Evolutionary conservation across 1,284 basidiomycete genomes (phyloP), one percentile per base, ranked within the genome.

Genomic region (Gyrodon tennesseensis): DNA sequence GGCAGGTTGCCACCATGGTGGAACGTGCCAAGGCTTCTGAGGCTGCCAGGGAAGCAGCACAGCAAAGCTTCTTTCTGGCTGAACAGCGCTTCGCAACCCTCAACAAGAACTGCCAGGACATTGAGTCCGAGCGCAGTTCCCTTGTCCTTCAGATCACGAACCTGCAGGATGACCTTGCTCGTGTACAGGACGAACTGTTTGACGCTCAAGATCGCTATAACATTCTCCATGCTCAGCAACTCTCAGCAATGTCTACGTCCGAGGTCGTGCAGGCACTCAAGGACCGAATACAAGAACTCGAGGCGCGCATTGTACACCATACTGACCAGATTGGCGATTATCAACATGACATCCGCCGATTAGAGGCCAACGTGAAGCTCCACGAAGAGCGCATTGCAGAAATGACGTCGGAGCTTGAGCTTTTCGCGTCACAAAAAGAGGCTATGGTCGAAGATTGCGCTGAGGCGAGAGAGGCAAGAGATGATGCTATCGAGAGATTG

Each of bases 381-480:
- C 86, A 90, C 63, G 90, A 92, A 72, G 90, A 92, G 41, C 81
- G 89, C 16, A 75, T 91, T 37, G 76, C 72, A 13, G 90, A 91
- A 77, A 83, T 90, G 82, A 85, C 82, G 4, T 75, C 73, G 18
- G 90, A 91, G 70, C 75, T 90, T 65, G 90, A 91, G 70, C 82
- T 83, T 60, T 77, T 86, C 62, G 80, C 78, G 40, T 81, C 84
- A 4, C 83, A 90, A 78, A 90, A 88, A 73, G 83, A 84, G 57
- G 87, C 89, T 6, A 90, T 92, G 88, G 83, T 92, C 1, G 89
- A 91, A 68, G 90, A 92, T 71, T 92, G 90, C 70, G 85, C 86
- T 18, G 86, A 86, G 64, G 88, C 89, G 8, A 80, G 90, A 60
- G 86, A 88, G 64, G 82, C 87, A 31, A 81, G 90, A 55, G 86